phyloP scores from a whole-genome alignment of 2,329 filamentous ascomycete species.

The Colletotrichum eremochloae region DNA sequence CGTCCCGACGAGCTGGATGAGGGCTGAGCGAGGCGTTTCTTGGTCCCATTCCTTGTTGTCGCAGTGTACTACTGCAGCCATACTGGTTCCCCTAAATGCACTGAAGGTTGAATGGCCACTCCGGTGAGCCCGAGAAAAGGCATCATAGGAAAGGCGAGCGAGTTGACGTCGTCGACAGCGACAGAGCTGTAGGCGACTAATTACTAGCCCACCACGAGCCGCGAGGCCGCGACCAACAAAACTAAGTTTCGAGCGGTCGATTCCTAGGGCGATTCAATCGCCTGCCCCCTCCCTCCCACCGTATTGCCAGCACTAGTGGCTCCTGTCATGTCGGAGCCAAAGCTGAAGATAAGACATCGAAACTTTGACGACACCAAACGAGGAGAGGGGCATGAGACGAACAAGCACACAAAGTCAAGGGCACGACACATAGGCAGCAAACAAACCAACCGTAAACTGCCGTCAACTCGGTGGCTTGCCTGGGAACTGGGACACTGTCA shows the following conservation, averaged over 20 bases:
- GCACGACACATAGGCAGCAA: neutral
- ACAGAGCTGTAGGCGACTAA: neutral
- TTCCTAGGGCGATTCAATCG: neutral
- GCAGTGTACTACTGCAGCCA: neutral
- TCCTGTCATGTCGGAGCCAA: constrained; percentile 24
- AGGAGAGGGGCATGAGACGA: neutral
- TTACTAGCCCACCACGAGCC: no score
- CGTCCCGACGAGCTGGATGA: constrained; percentile 39
- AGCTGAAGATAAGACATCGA: constrained; percentile 9
- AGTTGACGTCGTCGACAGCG: constrained; percentile 15
- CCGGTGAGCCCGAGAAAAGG: neutral
- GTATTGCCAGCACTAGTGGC: constrained; percentile 18
- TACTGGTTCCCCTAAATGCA: neutral
- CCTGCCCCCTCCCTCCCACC: neutral
- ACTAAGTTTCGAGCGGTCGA: constrained; percentile 8
- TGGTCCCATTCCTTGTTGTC: constrained; percentile 3
- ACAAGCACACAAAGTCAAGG: neutral
- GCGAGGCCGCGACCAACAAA: neutral
- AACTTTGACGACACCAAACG: constrained; percentile 21
- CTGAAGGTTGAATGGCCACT: neutral
- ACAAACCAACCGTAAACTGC: constrained; percentile 21
- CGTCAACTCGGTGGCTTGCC: constrained; percentile 17
- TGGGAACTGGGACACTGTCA: neutral
- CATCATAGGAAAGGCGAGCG: neutral
- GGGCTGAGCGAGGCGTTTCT: constrained; percentile 38